Conservation (phyloP, 305 asterid genomes). For the Withania somnifera region DNA sequence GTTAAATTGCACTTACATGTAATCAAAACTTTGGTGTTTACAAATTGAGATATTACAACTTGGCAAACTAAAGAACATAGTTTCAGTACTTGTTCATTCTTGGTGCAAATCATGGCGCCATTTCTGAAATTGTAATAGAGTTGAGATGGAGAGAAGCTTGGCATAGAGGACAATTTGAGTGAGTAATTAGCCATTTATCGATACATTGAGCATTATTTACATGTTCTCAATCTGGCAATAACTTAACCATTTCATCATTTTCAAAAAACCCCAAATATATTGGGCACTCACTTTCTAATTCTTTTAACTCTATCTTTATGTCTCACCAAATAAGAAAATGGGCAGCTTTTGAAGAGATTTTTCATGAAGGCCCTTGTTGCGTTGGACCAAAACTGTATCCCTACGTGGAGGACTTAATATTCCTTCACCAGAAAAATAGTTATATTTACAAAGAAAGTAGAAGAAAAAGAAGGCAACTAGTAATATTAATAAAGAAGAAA, state of each 20-base stretch:
- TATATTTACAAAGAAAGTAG: neutral
- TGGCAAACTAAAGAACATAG: neutral
- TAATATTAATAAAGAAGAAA: neutral
- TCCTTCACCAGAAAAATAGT: neutral
- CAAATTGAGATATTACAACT: neutral
- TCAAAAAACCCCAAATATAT: constrained; percentile 33
- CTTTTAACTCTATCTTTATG: neutral
- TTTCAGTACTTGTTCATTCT: neutral
- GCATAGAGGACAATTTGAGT: constrained; percentile 41
- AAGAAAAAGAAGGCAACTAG: constrained; percentile 10
- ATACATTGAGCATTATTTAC: constrained; percentile 33
- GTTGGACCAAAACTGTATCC: neutral
- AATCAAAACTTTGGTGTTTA: neutral
- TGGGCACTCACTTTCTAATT: constrained; percentile 28
- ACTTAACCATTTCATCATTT: constrained; percentile 28
- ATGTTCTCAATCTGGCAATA: constrained; percentile 29
- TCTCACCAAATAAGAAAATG: constrained; percentile 6
- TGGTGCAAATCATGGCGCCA: neutral
- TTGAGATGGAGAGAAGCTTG: constrained; percentile 20
- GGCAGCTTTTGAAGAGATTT: constrained; percentile 18
- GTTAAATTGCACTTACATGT: neutral
- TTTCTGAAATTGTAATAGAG: neutral
- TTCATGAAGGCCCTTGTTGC: constrained; percentile 17
- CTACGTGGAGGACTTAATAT: neutral
- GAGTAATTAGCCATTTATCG: constrained; percentile 30